Percentiles rank a stretch among this genome's conserved stretches.
Evolutionary conservation across 345 rosid species (phyloP).

Genomic region (Litchi chinensis): DNA sequence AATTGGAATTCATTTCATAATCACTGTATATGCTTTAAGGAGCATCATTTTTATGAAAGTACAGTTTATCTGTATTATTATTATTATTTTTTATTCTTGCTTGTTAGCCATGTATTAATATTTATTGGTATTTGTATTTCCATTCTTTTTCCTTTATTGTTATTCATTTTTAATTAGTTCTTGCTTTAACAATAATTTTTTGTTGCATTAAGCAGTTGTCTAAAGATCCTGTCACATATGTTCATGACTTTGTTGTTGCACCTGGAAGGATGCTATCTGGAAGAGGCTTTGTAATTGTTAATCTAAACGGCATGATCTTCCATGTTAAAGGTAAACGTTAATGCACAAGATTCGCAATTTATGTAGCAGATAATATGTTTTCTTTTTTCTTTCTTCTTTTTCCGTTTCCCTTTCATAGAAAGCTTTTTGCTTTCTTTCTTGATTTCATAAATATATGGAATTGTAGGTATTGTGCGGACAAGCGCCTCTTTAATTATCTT

Average conservation of each 20-base stretch:
- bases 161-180: neutral
- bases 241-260: constrained; percentile 62
- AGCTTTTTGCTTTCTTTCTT: neutral
- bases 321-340: constrained; percentile 60
- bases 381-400: neutral
- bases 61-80: neutral
- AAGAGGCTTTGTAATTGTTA: constrained; percentile 67
- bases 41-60: neutral
- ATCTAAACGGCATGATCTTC: constrained; percentile 70
- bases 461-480: neutral
- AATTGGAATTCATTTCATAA: neutral
- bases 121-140: neutral
- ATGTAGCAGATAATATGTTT: neutral
- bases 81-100: neutral
- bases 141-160: neutral
- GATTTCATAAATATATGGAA: neutral
- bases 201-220: constrained; percentile 51
- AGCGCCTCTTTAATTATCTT: neutral
- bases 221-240: constrained; percentile 66
- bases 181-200: constrained; percentile 17
- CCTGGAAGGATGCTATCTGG: constrained; percentile 80
- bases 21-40: neutral
- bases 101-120: neutral
- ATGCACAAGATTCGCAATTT: neutral
- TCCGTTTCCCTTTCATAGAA: neutral